A percentile compares a stretch with the other conserved stretches of the same genome.
phyloP scores from a whole-genome alignment of 139 green algal species.

The Micractinium conductrix region DNA sequence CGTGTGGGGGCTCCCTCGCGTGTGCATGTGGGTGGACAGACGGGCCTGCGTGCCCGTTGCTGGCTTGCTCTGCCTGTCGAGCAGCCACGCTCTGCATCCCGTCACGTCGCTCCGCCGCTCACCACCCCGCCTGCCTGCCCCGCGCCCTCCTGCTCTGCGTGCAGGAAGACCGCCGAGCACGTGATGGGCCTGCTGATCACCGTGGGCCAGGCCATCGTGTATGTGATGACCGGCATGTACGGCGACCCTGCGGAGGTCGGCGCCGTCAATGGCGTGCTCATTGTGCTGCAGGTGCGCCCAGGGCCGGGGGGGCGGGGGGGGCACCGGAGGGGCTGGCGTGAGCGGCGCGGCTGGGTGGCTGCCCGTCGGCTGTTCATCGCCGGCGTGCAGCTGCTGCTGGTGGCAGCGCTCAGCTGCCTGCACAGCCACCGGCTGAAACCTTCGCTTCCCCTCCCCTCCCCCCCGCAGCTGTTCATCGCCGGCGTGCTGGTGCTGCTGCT shows the following conservation, averaged over 20 bases:
- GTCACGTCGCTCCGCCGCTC: not conserved
- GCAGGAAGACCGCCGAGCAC: constrained; percentile 94
- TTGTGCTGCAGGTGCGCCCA: constrained; percentile 86
- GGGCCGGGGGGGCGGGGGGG: no score
- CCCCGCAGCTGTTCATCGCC: constrained; percentile 96
- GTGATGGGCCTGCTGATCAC: constrained; percentile 99
- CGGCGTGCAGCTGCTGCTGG: not conserved
- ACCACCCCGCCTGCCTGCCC: not conserved
- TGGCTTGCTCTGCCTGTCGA: no score
- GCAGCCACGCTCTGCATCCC: no score
- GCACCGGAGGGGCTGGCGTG: no score
- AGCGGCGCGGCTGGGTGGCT: no score
- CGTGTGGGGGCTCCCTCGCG: no score
- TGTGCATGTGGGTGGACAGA: not conserved
- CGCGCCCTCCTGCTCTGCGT: not conserved
- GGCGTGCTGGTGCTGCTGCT: constrained; percentile 99
- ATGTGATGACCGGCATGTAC: constrained; percentile 99
- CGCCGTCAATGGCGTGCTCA: constrained; percentile 91
- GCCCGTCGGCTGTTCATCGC: no score
- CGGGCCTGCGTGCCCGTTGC: no score
- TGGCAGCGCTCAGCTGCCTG: no score
- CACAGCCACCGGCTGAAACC: no score
- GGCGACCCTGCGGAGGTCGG: constrained; percentile 95
- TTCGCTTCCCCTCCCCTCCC: constrained; percentile 75
- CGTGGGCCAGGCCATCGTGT: constrained; percentile 98